Evolutionary conservation across 2,329 filamentous ascomycete species (phyloP).

Genomic region (Cercospora sojina): DNA sequence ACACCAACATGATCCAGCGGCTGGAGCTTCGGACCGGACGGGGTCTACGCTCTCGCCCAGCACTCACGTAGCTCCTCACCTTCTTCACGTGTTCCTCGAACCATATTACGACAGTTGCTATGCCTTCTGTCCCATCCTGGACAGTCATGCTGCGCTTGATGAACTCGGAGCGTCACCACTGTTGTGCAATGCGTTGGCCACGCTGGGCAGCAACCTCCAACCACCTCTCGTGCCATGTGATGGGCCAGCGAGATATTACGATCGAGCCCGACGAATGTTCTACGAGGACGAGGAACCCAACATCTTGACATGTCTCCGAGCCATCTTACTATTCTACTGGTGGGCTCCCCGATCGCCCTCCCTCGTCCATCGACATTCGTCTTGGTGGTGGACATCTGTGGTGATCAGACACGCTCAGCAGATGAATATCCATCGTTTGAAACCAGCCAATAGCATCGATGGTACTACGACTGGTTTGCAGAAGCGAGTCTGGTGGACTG

Average conservation of each 20-base stretch:
- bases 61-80: not conserved
- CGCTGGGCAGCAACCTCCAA: constrained; percentile 10
- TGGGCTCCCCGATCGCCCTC: constrained; percentile 12
- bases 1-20: not conserved
- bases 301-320: constrained; percentile 6
- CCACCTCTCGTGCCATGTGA: constrained; percentile 15
- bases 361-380: constrained; percentile 14
- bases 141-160: not conserved
- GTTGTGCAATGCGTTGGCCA: constrained; percentile 10
- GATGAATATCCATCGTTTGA: constrained; percentile 11
- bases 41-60: not conserved
- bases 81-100: not conserved
- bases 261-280: constrained; percentile 12
- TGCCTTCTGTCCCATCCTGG: not conserved
- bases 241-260: constrained; percentile 10
- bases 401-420: constrained; percentile 15
- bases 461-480: not conserved
- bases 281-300: constrained; percentile 16
- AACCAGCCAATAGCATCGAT: not conserved
- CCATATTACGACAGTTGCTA: not conserved
- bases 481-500: not conserved
- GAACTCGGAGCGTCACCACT: constrained; percentile 3
- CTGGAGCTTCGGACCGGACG: not conserved
- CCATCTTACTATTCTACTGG: constrained; percentile 16
- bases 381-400: constrained; percentile 16